Base-by-base conservation (phyloP, 1,139 yeast genomes). In the Kluyveromyces sp. region DNA sequence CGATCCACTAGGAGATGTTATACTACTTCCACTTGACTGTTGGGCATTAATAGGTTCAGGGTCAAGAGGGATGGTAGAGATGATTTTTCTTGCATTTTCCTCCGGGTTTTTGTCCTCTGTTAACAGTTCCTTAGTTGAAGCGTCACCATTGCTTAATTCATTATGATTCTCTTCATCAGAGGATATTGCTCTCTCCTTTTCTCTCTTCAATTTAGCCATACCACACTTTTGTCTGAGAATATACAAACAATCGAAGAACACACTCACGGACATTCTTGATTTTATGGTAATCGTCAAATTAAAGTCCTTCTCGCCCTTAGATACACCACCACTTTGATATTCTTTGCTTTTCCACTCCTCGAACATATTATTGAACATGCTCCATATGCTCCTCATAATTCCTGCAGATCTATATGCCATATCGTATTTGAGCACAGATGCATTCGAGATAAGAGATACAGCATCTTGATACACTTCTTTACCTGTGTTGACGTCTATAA, bases 371-470 rank as follows among this genome's bases (percentile, higher is more conserved):
- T 58, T 77, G 64, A 85, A 85, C 50, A 89, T 73, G 53, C 84
- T 88, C 98, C 98, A 92, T 73, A 88, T 82, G 58, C 89, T 89
- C 56, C 86, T 78, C 92, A 92, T 87, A 49, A 92, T 88, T 25
- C 96, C 97, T 46, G 95, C 83, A 0, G 95, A 86, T 53, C 97
- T 75, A 64, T 85, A 87, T 1, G 97, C 89, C 74, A 92, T 82
- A 61, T 92, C 98, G 64, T 90, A 94, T 58, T 87, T 87, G 56
- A 88, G 71, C 38, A 90, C 83, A 0, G 96, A 87, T 0, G 96
- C 95, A 50, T 79, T 78, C 45, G 81, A 78, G 1, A 92, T 81
- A 42, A 86, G 68, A 27, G 77, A 74, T 10, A 87, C 80, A 1
- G 95, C 94, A 26, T 73, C 71, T 52, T 78, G 78, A 59, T 85